Evolutionary conservation across 139 green algal genomes (phyloP), one percentile per base, ranked within the genome.

Genomic region (Tetraselmis striata): DNA sequence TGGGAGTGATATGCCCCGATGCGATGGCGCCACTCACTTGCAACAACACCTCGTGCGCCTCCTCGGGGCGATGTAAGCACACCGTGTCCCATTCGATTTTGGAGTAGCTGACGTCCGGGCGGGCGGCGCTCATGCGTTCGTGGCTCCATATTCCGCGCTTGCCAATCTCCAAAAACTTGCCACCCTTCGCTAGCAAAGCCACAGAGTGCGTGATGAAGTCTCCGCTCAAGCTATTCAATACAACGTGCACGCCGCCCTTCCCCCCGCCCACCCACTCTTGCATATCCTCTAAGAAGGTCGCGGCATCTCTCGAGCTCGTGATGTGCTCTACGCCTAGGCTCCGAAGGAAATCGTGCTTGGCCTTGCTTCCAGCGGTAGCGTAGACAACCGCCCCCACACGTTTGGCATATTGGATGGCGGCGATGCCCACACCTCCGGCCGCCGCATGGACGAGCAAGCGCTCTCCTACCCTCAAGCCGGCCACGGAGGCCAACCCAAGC

Each of bases 61-160:
- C 45, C 11, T 5, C 45, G 11, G 45, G 45, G 11, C 18, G 5
- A 18, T 67, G 5, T 18, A 25, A 18, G 45, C 45, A 67, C 45
- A 67, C 45, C 45, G 18, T 25, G 45, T 67, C 45, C 45, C 45
- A 67, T 5, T 5, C 45, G 45, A 67, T 67, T 5, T 5, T 5
- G 5, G 45, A 25, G 45, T 67, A 67, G 45, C 18, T 5, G 11
- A 67, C 45, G 18, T 67, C 45, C 18, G 45, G 45, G 11, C 45
- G 45, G 5, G 18, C 18, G 11, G 45, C 45, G 18, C 18, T 67
- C 45, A 67, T 67, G 5, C 18, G 45, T 0, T 83, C 83, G 0
- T 85, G 67, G 31, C 84, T 90, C 92, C 92, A 97, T 77, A 98
- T 95, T 89, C 96, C 94, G 30, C 94, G 86, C 90, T 98, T 98